Percentiles rank a stretch among this genome's conserved stretches.
Conservation (phyloP, 192 early-diverging fungal genomes). For the Allomyces macrogynus region DNA sequence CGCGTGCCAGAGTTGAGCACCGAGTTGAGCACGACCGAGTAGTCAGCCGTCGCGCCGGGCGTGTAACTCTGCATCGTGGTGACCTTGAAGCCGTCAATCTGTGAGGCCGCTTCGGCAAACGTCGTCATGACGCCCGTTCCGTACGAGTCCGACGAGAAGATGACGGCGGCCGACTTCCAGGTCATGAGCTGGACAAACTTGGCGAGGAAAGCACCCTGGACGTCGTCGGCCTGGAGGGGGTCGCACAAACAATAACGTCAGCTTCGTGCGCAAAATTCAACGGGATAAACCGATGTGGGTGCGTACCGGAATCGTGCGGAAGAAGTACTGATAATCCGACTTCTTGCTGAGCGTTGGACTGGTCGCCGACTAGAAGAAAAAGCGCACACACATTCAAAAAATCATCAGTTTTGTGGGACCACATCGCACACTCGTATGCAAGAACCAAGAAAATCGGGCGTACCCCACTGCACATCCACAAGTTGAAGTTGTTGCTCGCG, state of each 20-base stretch:
- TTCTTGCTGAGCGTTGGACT: background rate
- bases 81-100: background rate
- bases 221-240: background rate
- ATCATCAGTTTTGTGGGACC: no score
- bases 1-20: background rate
- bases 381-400: no score
- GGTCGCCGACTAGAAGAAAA: background rate
- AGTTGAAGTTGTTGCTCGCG: background rate
- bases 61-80: background rate
- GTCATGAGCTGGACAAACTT: background rate
- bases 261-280: no score
- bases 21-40: background rate
- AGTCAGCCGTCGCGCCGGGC: background rate
- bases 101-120: background rate
- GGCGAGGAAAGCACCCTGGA: background rate
- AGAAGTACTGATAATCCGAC: background rate
- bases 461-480: background rate
- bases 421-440: background rate
- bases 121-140: background rate
- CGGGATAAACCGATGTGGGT: no score
- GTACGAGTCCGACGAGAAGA: background rate
- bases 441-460: background rate
- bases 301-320: background rate
- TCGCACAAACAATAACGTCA: no score
- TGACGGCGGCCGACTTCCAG: background rate